Percentiles rank a stretch among this genome's conserved stretches.
Evolutionary conservation across 2,329 filamentous ascomycete species (phyloP).

Genomic region (Arachnopeziza araneosa): DNA sequence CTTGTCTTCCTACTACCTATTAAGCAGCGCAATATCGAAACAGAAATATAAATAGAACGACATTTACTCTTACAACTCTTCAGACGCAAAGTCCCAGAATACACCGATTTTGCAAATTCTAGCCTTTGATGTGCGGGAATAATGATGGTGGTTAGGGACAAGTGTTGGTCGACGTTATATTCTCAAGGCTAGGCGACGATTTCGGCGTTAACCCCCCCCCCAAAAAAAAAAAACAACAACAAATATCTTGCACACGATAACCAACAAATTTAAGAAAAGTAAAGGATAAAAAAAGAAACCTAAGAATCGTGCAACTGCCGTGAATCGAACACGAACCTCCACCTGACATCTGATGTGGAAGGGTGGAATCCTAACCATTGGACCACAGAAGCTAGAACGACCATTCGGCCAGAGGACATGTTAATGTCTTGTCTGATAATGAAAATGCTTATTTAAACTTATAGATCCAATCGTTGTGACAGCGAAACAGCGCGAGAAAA

Average conservation of each 20-base stretch:
- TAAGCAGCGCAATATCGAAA: no score
- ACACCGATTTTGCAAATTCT: no score
- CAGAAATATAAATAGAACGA: no score
- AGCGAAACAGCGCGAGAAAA: background rate
- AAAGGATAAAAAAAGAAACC: background rate
- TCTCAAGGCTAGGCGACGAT: no score
- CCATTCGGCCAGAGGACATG: background rate
- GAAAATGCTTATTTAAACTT: background rate
- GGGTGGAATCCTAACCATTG: conserved; percentile 19
- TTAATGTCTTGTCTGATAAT: background rate
- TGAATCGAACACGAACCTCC: conserved; percentile 27
- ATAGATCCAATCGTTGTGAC: background rate
- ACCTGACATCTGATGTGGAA: conserved; percentile 17
- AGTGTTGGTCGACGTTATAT: no score
- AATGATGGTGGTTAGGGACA: no score
- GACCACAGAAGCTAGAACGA: conserved; percentile 9
- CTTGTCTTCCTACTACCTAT: no score
- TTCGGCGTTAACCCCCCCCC: no score
- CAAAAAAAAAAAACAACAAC: background rate
- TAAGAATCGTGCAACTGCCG: conserved; percentile 15
- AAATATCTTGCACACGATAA: no score
- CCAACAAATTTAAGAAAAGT: background rate
- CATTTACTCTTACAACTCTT: no score
- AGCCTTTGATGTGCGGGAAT: no score
- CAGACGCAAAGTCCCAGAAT: no score